A percentile compares a stretch with the other conserved stretches of the same genome.
Conservation (phyloP, 352 stramenopile species). For the Pythium phragmitis region DNA sequence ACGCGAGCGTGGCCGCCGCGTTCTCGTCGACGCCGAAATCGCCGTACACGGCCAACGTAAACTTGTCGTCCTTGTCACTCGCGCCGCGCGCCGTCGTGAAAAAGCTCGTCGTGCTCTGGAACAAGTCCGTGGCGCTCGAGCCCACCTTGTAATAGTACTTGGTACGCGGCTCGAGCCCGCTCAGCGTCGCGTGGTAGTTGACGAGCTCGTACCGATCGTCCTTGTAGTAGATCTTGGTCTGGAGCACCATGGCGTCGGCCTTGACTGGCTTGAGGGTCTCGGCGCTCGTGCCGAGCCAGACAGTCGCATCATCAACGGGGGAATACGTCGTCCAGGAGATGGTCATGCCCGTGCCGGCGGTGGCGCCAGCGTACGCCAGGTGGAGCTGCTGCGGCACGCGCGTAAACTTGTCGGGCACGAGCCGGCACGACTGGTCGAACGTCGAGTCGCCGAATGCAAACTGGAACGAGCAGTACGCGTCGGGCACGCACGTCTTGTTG, state of each 20-base stretch:
- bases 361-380: conserved; percentile 29
- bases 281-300: conserved; percentile 26
- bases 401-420: conserved; percentile 12
- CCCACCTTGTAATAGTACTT: conserved; percentile 43
- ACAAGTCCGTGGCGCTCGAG: not conserved
- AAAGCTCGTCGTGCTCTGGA: conserved; percentile 10
- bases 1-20: conserved; percentile 34
- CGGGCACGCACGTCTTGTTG: conserved; percentile 14
- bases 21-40: conserved; percentile 50
- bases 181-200: conserved; percentile 45
- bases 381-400: conserved; percentile 33
- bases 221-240: conserved; percentile 26
- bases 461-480: conserved; percentile 25
- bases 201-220: conserved; percentile 35
- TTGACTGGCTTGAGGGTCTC: conserved; percentile 7
- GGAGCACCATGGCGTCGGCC: not conserved
- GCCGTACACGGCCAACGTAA: conserved; percentile 48
- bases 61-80: conserved; percentile 21
- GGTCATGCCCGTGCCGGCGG: conserved; percentile 31
- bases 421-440: conserved; percentile 26
- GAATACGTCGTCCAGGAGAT: conserved; percentile 32
- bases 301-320: conserved; percentile 10
- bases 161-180: conserved; percentile 32
- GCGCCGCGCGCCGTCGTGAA: conserved; percentile 43
- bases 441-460: conserved; percentile 27